phyloP scores from a whole-genome alignment of 306 rosid species.

The Cicer cuneatum region DNA sequence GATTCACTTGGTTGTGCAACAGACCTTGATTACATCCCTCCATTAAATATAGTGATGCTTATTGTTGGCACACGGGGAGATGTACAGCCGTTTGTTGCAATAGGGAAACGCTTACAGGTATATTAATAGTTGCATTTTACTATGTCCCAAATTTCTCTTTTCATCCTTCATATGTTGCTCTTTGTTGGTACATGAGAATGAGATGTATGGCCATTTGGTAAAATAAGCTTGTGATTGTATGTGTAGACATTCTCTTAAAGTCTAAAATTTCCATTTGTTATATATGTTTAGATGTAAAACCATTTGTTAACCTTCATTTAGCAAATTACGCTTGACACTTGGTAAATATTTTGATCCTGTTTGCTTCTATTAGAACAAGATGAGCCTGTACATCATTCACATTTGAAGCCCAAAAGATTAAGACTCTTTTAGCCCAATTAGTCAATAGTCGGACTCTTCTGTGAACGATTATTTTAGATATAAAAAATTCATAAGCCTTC shows the following conservation, averaged over 20 bases:
- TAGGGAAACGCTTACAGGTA: slow-evolving; percentile 97
- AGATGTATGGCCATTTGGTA: slow-evolving; percentile 2
- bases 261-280: slow-evolving; percentile 1
- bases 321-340: not conserved
- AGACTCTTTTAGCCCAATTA: not conserved
- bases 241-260: not conserved
- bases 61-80: slow-evolving; percentile 99
- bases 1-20: slow-evolving; percentile 60
- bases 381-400: not conserved
- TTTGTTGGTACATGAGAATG: slow-evolving; percentile 16
- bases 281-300: not conserved
- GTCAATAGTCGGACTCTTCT: slow-evolving; percentile 5
- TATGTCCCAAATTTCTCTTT: slow-evolving; percentile 33
- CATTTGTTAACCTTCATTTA: not conserved
- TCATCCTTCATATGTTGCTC: slow-evolving; percentile 11
- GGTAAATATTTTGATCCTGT: slow-evolving; percentile 6
- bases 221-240: not conserved
- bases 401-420: not conserved
- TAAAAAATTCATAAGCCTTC: slow-evolving; percentile 10
- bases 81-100: slow-evolving; percentile 96
- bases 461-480: slow-evolving; percentile 7
- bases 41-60: slow-evolving; percentile 83
- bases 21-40: slow-evolving; percentile 72
- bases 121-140: slow-evolving; percentile 24
- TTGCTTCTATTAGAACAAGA: slow-evolving; percentile 2